phyloP scores from a whole-genome alignment of 306 rosid genomes.

The Inga oerstediana region DNA sequence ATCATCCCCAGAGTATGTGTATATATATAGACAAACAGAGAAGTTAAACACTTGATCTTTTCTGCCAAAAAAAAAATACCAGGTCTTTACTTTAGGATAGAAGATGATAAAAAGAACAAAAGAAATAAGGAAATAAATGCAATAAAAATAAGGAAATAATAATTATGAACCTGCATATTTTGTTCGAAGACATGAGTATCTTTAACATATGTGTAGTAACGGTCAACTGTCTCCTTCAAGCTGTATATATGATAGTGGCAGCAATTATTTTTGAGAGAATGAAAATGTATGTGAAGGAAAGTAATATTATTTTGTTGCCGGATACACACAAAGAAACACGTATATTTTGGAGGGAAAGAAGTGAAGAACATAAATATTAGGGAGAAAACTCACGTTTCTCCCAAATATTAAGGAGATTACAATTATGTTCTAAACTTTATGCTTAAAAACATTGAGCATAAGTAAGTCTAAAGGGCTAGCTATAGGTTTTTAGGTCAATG shows the following conservation, averaged over 20 bases:
- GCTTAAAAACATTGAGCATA: no score
- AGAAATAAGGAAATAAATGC: neutral
- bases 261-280: neutral
- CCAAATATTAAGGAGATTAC: no score
- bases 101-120: neutral
- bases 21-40: neutral
- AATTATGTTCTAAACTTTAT: no score
- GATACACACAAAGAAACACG: no score
- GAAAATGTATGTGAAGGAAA: neutral
- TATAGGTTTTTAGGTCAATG: no score
- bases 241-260: neutral
- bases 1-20: neutral
- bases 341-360: no score
- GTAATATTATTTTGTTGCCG: neutral
- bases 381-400: no score
- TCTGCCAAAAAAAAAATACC: neutral
- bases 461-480: no score
- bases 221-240: neutral
- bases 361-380: no score
- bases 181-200: neutral
- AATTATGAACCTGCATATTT: neutral
- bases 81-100: neutral
- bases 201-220: neutral
- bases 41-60: neutral
- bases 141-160: neutral